Evolutionary conservation across 768 basidiomycete species (phyloP), one percentile per base, ranked within the genome.

Genomic region (Leucosporidium scottii): DNA sequence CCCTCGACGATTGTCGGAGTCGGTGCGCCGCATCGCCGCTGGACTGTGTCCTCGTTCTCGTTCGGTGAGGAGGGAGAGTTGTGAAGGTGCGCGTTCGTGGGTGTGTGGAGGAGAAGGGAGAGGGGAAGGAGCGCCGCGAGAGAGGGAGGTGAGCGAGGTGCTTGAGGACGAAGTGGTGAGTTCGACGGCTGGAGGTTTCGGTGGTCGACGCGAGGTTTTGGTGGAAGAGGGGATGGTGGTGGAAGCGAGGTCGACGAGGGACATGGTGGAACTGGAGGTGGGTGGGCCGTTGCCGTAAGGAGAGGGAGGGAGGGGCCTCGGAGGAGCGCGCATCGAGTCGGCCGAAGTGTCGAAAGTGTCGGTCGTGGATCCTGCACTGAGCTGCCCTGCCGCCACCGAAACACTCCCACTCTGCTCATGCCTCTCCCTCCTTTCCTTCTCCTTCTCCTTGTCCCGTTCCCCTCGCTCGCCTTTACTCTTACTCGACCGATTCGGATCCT

Each of bases 361-460:
- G 27, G 53, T 54, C 53, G 53, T 25, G 27, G 53, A 12, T 28
- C 12, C 27, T 54, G 53, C 25, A 27, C 25, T 25, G 55, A 56
- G 28, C 18, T 31, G 31, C 51, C 51, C 51, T 8, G 51, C 51
- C 2, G 23, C 23, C 6, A 8, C 23, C 51, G 51, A 23, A 4
- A 21, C 9, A 17, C 51, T 53, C 51, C 51, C 51, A 27, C 51
- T 53, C 51, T 7, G 27, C 21, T 53, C 51, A 27, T 7, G 27
- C 20, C 48, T 69, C 55, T 68, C 55, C 27, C 69, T 69, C 39
- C 34, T 57, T 1, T 72, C 67, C 23, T 62, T 62, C 61, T 69
- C 69, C 44, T 75, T 73, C 27, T 76, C 76, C 65, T 74, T 75
- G 23, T 72, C 65, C 34, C 61, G 61, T 47, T 66, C 59, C 30